Evolutionary conservation across 2,329 filamentous ascomycete species (phyloP).

Genomic region (Blastomyces gilchristii): DNA sequence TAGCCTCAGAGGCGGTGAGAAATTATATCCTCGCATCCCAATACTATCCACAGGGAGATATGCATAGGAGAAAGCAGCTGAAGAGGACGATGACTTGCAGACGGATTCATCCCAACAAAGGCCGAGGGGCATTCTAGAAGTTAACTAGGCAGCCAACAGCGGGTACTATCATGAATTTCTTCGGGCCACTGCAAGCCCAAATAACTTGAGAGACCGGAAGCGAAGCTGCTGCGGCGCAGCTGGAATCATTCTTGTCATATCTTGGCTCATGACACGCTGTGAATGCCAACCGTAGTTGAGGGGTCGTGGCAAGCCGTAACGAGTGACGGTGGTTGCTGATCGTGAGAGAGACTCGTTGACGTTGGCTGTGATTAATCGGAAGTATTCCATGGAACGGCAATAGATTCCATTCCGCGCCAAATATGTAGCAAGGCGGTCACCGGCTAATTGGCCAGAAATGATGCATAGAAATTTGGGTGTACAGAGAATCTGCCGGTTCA

Average conservation of each 20-base stretch:
- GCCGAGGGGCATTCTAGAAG: neutral
- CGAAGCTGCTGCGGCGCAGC: neutral
- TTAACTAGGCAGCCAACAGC: neutral
- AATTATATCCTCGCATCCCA: neutral
- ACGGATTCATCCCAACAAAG: neutral
- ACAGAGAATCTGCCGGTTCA: neutral
- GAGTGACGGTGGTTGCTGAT: neutral
- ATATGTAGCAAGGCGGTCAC: neutral
- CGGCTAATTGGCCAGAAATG: neutral
- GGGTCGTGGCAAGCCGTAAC: neutral
- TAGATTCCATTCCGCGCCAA: neutral
- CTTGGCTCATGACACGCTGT: neutral
- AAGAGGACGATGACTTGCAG: neutral
- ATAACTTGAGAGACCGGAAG: neutral
- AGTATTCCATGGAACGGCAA: neutral
- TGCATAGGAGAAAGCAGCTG: neutral
- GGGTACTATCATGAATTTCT: neutral
- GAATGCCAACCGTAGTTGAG: neutral
- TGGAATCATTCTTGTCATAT: neutral
- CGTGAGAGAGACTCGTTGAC: neutral
- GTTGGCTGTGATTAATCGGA: neutral
- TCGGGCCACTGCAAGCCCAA: neutral
- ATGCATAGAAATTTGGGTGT: neutral
- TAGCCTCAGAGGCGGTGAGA: neutral
- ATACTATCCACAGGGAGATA: neutral